Evolutionary conservation across 495 filamentous ascomycete genomes (phyloP).

Genomic region (Neurospora sp.): DNA sequence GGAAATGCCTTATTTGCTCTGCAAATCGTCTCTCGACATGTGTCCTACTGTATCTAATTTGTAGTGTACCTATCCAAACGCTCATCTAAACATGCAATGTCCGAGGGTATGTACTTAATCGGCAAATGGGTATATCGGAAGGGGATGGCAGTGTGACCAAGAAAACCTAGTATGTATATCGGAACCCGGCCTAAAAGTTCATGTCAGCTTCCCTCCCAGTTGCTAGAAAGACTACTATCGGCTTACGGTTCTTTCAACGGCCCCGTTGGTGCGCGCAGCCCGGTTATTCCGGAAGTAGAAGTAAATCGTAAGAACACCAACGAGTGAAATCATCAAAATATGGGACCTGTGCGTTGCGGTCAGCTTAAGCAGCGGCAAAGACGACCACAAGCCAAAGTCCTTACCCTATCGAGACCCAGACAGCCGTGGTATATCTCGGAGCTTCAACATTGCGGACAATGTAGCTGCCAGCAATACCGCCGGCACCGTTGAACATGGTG

Average conservation of each 20-base stretch:
- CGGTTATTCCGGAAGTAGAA: conserved; percentile 51
- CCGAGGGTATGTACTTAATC: background rate
- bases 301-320: conserved; percentile 48
- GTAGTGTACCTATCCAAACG: background rate
- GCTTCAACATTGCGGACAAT: conserved; percentile 61
- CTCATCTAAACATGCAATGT: background rate
- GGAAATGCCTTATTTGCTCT: background rate
- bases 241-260: conserved; percentile 16
- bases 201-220: background rate
- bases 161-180: conserved; percentile 11
- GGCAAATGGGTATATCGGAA: background rate
- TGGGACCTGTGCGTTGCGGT: conserved; percentile 32
- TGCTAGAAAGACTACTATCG: background rate
- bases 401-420: conserved; percentile 62
- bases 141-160: background rate
- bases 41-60: background rate
- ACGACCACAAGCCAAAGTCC: background rate
- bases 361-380: background rate
- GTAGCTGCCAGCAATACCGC: conserved; percentile 67
- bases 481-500: conserved; percentile 62
- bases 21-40: background rate
- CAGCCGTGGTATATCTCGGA: conserved; percentile 57
- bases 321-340: conserved; percentile 53
- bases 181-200: conserved; percentile 9
- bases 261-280: background rate